phyloP scores from a whole-genome alignment of 176 grass and related monocot genomes.

The Triticum monococcum region DNA sequence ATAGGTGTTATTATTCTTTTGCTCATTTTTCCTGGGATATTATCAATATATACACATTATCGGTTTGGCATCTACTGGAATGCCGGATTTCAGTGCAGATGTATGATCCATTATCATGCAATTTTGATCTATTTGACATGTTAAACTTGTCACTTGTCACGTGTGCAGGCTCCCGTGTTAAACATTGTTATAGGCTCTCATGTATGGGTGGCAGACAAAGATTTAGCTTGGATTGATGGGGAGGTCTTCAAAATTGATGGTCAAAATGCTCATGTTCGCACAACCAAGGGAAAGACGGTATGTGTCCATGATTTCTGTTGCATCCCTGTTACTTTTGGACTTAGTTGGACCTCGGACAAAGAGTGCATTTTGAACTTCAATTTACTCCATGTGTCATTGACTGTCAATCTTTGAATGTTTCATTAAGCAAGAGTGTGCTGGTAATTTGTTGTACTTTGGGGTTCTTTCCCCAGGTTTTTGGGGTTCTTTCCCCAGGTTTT shows the following conservation, averaged over 20 bases:
- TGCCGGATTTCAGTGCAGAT: background rate
- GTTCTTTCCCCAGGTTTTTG: background rate
- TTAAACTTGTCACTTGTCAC: slow-evolving; percentile 11
- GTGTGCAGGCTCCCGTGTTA: slow-evolving; percentile 42
- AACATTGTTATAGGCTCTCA: slow-evolving; percentile 91
- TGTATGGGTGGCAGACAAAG: slow-evolving; percentile 84
- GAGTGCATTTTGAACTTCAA: background rate
- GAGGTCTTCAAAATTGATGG: slow-evolving; percentile 79
- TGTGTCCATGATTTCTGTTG: slow-evolving; percentile 14
- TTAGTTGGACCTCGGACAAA: background rate
- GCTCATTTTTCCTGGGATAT: background rate
- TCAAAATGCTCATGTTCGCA: slow-evolving; percentile 63
- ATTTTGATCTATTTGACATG: slow-evolving; percentile 10
- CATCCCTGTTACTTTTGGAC: slow-evolving; percentile 8
- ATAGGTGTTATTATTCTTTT: background rate
- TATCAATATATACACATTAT: background rate
- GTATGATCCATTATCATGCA: slow-evolving; percentile 7
- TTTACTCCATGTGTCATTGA: background rate
- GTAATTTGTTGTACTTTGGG: background rate
- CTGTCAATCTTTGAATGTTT: slow-evolving; percentile 11
- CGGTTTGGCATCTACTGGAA: background rate
- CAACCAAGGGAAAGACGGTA: slow-evolving; percentile 89
- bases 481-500: background rate
- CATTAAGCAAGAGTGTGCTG: background rate
- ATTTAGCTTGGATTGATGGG: slow-evolving; percentile 88